phyloP scores from a whole-genome alignment of 2,329 filamentous ascomycete species.

The Blumeriella jaapii region DNA sequence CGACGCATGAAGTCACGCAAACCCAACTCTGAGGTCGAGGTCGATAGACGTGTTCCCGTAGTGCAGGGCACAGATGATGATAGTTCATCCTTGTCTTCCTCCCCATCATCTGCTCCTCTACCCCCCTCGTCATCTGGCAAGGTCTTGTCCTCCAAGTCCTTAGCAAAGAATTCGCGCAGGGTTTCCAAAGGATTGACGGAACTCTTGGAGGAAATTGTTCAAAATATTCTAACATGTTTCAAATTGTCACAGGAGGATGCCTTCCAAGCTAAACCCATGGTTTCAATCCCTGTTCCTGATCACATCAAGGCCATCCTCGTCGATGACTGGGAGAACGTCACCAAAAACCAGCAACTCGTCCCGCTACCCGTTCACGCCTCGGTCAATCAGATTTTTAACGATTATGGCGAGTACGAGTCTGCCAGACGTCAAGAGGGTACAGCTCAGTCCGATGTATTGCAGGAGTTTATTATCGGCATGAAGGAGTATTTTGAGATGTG shows the following conservation, averaged over 20 bases:
- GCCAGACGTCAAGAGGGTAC: constrained; percentile 53
- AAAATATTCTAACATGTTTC: constrained; percentile 3
- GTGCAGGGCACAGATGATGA: neutral
- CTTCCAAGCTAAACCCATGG: constrained; percentile 73
- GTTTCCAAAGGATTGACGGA: neutral
- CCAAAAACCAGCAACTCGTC: constrained; percentile 85
- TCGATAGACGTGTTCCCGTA: neutral
- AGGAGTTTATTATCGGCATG: constrained; percentile 77
- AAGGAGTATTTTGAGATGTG: constrained; percentile 91
- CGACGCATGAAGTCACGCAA: neutral
- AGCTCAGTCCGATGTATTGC: constrained; percentile 71
- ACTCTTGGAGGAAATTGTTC: neutral
- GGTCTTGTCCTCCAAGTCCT: neutral
- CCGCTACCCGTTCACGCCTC: constrained; percentile 68
- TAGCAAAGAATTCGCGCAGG: too few species aligned
- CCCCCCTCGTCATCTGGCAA: neutral
- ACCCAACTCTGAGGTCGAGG: neutral
- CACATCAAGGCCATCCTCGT: constrained; percentile 85
- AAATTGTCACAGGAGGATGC: constrained; percentile 60
- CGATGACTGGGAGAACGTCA: constrained; percentile 98
- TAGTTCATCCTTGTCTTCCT: constrained; percentile 3
- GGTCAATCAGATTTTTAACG: constrained; percentile 65
- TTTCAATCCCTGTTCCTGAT: constrained; percentile 80
- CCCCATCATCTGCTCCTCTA: neutral
- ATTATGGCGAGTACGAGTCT: constrained; percentile 64